phyloP scores from a whole-genome alignment of 2,329 filamentous ascomycete species.

The Bipolaris gigantea region DNA sequence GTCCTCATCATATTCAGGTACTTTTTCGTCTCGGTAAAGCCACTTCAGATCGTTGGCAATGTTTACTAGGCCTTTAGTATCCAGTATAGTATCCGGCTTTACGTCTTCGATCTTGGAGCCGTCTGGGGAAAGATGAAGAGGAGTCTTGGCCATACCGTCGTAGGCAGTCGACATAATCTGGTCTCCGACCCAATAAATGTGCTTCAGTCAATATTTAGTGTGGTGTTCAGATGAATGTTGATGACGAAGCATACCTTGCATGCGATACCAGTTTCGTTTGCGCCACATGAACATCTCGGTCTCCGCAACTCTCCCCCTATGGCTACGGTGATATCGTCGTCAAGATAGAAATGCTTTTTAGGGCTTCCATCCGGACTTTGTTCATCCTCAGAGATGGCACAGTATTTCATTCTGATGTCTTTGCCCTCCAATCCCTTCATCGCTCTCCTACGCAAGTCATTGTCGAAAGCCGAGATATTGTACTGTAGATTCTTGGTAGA shows the following conservation, averaged over 20 bases:
- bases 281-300: constrained; percentile 42
- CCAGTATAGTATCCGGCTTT: constrained; percentile 35
- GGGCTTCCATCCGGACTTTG: constrained; percentile 18
- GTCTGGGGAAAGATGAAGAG: constrained; percentile 36
- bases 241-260: constrained; percentile 36
- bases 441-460: constrained; percentile 35
- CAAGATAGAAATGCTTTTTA: constrained; percentile 41
- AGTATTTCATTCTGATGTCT: constrained; percentile 43
- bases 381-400: constrained; percentile 28
- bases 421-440: constrained; percentile 39
- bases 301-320: constrained; percentile 31
- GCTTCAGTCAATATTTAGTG: constrained; percentile 25
- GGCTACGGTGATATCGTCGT: constrained; percentile 41
- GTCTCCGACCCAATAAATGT: constrained; percentile 45
- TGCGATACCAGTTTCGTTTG: constrained; percentile 36
- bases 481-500: constrained; percentile 40
- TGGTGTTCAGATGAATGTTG: background rate
- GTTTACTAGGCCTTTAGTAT: constrained; percentile 28
- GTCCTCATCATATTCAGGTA: constrained; percentile 34
- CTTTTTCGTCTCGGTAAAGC: constrained; percentile 33
- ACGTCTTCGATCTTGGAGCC: constrained; percentile 39
- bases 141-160: constrained; percentile 25
- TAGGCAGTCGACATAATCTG: constrained; percentile 35
- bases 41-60: constrained; percentile 37
- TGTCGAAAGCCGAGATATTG: constrained; percentile 38